A percentile compares a stretch with the other conserved stretches of the same genome.
Evolutionary conservation across 78 protist genomes (phyloP).

Genomic region (Pelomyxa schiedti): DNA sequence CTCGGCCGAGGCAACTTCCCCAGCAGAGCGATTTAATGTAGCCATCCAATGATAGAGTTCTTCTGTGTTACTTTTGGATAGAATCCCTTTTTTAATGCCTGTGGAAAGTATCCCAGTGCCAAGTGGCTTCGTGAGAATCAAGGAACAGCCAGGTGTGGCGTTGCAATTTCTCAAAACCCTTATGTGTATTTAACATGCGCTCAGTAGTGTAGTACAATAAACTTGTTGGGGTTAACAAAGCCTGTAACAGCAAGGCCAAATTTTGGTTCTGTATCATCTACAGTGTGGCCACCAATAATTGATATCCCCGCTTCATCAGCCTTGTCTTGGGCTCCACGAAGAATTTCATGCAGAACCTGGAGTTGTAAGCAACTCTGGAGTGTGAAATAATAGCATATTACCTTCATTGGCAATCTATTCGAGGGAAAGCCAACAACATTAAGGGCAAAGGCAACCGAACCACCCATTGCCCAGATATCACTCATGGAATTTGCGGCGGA

Average conservation of each 20-base stretch:
- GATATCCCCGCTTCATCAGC: neutral
- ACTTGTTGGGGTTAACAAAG: neutral
- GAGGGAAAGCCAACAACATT: slow-evolving; percentile 1
- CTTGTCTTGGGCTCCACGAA: slow-evolving; percentile 12
- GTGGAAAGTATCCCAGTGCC: slow-evolving; percentile 21
- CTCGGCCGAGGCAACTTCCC: neutral
- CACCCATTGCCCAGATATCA: slow-evolving; percentile 40
- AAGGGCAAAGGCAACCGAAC: neutral
- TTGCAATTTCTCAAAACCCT: neutral
- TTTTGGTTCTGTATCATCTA: slow-evolving; percentile 3
- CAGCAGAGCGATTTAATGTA: neutral
- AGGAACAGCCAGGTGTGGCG: slow-evolving; percentile 7
- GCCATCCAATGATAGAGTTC: too few species aligned
- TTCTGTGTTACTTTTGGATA: too few species aligned
- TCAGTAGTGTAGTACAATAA: neutral
- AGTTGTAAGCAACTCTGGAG: too few species aligned
- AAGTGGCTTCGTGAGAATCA: slow-evolving; percentile 34
- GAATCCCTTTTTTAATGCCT: neutral
- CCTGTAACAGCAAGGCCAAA: slow-evolving; percentile 33
- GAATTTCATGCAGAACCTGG: neutral
- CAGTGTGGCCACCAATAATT: slow-evolving; percentile 40
- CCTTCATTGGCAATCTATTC: neutral
- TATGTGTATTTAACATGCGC: neutral
- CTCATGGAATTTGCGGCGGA: slow-evolving; percentile 31
- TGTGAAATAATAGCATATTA: too few species aligned